phyloP scores from a whole-genome alignment of 345 rosid genomes.

The Eucalyptus decipiens region DNA sequence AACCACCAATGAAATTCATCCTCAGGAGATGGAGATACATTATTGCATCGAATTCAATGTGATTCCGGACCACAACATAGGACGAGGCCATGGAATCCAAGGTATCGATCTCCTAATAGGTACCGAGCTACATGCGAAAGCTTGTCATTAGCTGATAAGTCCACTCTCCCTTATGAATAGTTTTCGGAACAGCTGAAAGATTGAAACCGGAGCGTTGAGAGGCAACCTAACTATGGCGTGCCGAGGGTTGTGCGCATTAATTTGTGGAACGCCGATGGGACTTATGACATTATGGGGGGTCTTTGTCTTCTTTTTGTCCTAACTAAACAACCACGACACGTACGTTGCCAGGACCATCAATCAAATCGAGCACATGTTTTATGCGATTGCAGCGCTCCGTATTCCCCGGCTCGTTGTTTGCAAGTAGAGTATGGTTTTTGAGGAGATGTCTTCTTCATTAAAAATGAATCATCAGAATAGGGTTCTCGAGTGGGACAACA shows the following conservation, averaged over 20 bases:
- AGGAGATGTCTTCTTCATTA: not conserved
- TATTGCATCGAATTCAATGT: not conserved
- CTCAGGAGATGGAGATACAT: not conserved
- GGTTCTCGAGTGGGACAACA: not conserved
- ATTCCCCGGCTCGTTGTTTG: not conserved
- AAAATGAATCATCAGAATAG: not conserved
- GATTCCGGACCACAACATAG: not conserved
- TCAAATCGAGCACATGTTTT: not conserved
- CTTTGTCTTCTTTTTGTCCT: not conserved
- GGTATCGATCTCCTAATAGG: not conserved
- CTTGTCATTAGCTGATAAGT: not conserved
- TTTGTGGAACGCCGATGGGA: not conserved
- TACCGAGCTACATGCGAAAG: not conserved
- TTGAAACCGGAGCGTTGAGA: not conserved
- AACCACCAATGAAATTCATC: not conserved
- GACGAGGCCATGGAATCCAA: not conserved
- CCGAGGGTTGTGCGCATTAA: not conserved
- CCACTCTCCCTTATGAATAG: not conserved
- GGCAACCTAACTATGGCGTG: not conserved
- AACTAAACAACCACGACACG: not conserved
- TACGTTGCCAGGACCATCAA: not conserved
- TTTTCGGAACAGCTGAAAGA: not conserved
- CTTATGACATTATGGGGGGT: not conserved
- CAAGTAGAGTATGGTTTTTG: not conserved
- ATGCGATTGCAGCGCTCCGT: not conserved